These are phyloP conservation scores for Puccinia brachypodii DNA, from an alignment of 1,284 basidiomycete species.

Conservation along the genomic window DNA sequence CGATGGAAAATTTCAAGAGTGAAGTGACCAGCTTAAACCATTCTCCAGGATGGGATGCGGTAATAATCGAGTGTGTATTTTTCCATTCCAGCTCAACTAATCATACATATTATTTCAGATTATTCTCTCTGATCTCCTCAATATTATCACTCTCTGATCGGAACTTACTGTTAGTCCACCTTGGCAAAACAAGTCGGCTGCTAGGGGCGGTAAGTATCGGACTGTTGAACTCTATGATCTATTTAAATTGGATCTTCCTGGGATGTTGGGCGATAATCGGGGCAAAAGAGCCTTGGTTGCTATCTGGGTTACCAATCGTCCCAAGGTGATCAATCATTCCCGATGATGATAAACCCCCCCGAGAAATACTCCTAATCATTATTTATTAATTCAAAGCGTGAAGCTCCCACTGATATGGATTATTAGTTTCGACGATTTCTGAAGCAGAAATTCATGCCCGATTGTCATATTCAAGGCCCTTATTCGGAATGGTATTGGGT, in stretches of 20 bases:
- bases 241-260: slow-evolving; percentile 36
- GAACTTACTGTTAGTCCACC: slow-evolving; percentile 40
- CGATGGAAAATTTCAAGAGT: slow-evolving; percentile 30
- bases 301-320: slow-evolving; percentile 47
- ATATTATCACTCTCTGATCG: background rate
- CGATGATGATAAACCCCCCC: background rate
- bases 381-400: background rate
- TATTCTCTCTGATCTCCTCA: background rate
- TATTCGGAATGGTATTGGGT: slow-evolving; percentile 49
- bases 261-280: slow-evolving; percentile 27
- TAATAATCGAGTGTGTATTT: slow-evolving; percentile 38
- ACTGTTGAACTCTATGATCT: slow-evolving; percentile 47
- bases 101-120: background rate
- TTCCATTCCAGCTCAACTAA: background rate
- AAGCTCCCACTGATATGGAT: background rate
- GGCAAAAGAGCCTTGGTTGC: slow-evolving; percentile 41
- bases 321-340: slow-evolving; percentile 8
- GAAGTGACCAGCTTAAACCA: slow-evolving; percentile 18
- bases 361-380: background rate
- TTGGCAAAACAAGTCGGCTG: slow-evolving; percentile 47
- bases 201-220: slow-evolving; percentile 36
- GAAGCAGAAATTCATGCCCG: slow-evolving; percentile 43
- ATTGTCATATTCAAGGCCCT: slow-evolving; percentile 37
- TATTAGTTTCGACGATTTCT: slow-evolving; percentile 41
- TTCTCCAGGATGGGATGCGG: slow-evolving; percentile 38